Evolutionary conservation across 2,329 filamentous ascomycete genomes (phyloP).

Genomic region (Phaeosphaeriaceae sp.): DNA sequence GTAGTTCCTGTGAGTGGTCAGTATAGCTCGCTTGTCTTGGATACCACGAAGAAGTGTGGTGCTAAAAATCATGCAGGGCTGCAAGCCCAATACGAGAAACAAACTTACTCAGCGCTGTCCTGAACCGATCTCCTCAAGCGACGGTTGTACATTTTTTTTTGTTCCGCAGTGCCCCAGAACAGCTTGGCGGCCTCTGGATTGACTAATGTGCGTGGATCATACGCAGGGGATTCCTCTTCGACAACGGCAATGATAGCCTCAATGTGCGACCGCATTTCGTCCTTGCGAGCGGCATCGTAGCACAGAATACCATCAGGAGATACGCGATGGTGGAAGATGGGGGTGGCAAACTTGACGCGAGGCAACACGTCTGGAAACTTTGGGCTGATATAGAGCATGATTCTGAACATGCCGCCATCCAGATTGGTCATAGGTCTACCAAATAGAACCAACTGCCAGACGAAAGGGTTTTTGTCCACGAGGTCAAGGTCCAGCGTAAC

Average conservation of each 20-base stretch:
- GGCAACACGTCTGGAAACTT: slow-evolving; percentile 89
- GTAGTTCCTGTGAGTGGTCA: slow-evolving; percentile 28
- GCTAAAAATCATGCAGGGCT: background rate
- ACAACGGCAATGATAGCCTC: slow-evolving; percentile 80
- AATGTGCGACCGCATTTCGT: slow-evolving; percentile 83
- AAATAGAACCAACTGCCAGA: slow-evolving; percentile 89
- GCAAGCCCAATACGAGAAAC: background rate
- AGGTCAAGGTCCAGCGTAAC: slow-evolving; percentile 77
- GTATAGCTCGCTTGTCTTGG: background rate
- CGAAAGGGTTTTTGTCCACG: slow-evolving; percentile 82
- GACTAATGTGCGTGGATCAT: slow-evolving; percentile 87
- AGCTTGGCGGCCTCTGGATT: slow-evolving; percentile 85
- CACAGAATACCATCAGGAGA: slow-evolving; percentile 81
- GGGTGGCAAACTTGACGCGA: slow-evolving; percentile 78
- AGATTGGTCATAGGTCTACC: slow-evolving; percentile 91
- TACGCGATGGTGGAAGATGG: slow-evolving; percentile 87
- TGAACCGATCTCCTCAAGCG: slow-evolving; percentile 78
- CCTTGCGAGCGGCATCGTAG: slow-evolving; percentile 70
- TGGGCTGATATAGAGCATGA: slow-evolving; percentile 80
- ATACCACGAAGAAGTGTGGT: background rate
- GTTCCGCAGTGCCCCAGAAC: slow-evolving; percentile 81
- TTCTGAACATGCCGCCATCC: slow-evolving; percentile 83
- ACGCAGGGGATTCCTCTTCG: slow-evolving; percentile 87
- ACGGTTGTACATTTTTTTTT: slow-evolving; percentile 85
- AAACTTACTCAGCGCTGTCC: slow-evolving; percentile 55